A percentile compares a stretch with the other conserved stretches of the same genome.
These are phyloP conservation scores for Puccinia hordei DNA, from an alignment of 1,284 basidiomycete species.

Conservation along the genomic window DNA sequence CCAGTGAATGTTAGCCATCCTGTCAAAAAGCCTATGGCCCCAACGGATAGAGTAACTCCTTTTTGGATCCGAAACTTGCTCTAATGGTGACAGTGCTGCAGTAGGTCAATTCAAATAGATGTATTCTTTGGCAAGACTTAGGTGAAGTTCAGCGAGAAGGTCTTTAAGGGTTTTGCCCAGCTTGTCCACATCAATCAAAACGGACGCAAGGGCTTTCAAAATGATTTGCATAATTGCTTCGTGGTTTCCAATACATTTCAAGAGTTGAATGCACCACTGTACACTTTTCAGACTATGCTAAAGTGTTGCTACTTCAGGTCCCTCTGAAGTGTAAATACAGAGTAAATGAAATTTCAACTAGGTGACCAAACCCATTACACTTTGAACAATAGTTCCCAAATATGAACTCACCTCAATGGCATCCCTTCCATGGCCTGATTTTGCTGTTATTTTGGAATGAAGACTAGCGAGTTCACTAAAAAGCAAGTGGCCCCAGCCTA, in stretches of 20 bases:
- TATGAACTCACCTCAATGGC: neutral
- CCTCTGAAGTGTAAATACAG: neutral
- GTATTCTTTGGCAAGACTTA: conserved; percentile 5
- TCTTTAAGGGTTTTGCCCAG: neutral
- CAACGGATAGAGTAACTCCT: too few relatives aligned
- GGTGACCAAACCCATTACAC: neutral
- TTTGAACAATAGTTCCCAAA: too few relatives aligned
- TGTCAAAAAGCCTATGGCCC: too few relatives aligned
- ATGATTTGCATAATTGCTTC: neutral
- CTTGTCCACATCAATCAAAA: neutral
- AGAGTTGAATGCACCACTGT: neutral
- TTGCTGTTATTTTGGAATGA: neutral
- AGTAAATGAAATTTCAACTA: neutral
- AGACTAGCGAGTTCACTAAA: neutral
- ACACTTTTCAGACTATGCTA: neutral
- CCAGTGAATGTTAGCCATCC: too few relatives aligned
- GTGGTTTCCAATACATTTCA: neutral
- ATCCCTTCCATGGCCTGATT: neutral
- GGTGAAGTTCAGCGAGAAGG: neutral
- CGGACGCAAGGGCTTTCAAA: neutral
- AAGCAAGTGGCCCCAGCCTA: neutral
- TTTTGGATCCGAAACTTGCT: neutral
- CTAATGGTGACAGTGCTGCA: neutral
- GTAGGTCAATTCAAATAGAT: neutral
- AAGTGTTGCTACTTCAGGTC: too few relatives aligned